These are phyloP conservation scores for Phaffia rhodozyma DNA, from an alignment of 1,284 basidiomycete genomes.

Conservation along the genomic window DNA sequence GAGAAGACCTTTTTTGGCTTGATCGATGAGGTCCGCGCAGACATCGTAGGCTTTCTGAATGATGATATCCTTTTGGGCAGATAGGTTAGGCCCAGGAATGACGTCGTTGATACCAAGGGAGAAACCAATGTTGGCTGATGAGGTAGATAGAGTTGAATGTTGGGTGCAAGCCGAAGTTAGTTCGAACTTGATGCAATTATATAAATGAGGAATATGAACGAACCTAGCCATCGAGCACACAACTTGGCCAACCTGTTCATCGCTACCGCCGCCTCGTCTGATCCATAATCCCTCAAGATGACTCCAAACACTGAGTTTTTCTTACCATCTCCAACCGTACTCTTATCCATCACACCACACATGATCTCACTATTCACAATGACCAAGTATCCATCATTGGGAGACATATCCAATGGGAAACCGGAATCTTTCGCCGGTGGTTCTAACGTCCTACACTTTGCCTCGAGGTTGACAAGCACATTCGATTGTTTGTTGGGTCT, in stretches of 20 bases:
- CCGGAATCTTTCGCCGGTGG: conserved; percentile 49
- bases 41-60: conserved; percentile 82
- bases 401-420: conserved; percentile 66
- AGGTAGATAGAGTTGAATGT: background rate
- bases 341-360: conserved; percentile 99
- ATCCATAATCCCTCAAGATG: conserved; percentile 92
- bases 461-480: conserved; percentile 88
- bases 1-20: conserved; percentile 82
- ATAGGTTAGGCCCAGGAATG: conserved; percentile 78
- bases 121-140: conserved; percentile 84
- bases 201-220: conserved; percentile 26
- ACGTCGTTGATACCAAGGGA: conserved; percentile 98
- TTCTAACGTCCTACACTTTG: conserved; percentile 86
- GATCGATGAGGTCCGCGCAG: conserved; percentile 74
- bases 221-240: conserved; percentile 85
- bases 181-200: background rate
- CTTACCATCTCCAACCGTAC: conserved; percentile 94
- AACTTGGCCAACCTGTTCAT: conserved; percentile 97
- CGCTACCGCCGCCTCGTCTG: conserved; percentile 82
- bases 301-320: conserved; percentile 99
- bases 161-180: background rate
- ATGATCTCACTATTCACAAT: conserved; percentile 98
- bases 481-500: conserved; percentile 75
- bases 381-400: conserved; percentile 97
- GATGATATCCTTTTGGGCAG: conserved; percentile 67